These are phyloP conservation scores for Aphanomyces euteiches DNA, from an alignment of 352 stramenopile genomes.

Conservation along the genomic window DNA sequence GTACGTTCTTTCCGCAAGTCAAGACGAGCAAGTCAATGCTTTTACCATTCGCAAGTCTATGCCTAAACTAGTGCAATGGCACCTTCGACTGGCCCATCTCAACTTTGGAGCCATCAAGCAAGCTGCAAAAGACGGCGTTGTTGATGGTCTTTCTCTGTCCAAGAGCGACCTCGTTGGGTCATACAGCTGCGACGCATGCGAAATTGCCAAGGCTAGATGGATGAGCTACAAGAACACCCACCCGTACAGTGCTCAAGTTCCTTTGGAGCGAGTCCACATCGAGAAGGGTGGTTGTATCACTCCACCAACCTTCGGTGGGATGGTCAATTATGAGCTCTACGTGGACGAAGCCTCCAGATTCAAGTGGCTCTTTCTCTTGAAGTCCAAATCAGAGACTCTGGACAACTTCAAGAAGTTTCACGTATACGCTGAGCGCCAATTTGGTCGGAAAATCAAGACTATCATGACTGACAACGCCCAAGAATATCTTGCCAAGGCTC, in stretches of 20 bases:
- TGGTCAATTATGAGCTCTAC: conserved; percentile 30
- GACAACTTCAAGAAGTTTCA: conserved; percentile 29
- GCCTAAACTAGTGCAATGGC: conserved; percentile 8
- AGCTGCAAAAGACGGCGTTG: not conserved
- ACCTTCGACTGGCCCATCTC: conserved; percentile 9
- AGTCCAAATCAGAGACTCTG: conserved; percentile 32
- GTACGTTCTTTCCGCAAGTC: not conserved
- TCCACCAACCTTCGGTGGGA: conserved; percentile 24
- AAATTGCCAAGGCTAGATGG: not conserved
- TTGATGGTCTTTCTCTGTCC: not conserved
- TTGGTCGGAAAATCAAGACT: conserved; percentile 22
- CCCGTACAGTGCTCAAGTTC: conserved; percentile 26
- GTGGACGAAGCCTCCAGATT: conserved; percentile 35
- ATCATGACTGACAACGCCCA: conserved; percentile 29
- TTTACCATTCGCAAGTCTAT: not conserved
- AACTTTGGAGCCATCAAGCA: conserved; percentile 23
- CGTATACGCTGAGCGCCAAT: conserved; percentile 12
- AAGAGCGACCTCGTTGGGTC: not conserved
- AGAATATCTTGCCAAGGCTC: too few relatives aligned
- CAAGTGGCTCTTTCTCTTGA: conserved; percentile 32
- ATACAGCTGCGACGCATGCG: not conserved
- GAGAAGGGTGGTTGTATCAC: conserved; percentile 33
- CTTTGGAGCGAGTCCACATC: conserved; percentile 26
- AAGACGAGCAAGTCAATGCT: not conserved
- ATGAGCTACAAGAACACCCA: conserved; percentile 13